These are phyloP conservation scores for Lecanosticta acicola DNA, from an alignment of 2,329 filamentous ascomycete genomes.

Conservation along the genomic window DNA sequence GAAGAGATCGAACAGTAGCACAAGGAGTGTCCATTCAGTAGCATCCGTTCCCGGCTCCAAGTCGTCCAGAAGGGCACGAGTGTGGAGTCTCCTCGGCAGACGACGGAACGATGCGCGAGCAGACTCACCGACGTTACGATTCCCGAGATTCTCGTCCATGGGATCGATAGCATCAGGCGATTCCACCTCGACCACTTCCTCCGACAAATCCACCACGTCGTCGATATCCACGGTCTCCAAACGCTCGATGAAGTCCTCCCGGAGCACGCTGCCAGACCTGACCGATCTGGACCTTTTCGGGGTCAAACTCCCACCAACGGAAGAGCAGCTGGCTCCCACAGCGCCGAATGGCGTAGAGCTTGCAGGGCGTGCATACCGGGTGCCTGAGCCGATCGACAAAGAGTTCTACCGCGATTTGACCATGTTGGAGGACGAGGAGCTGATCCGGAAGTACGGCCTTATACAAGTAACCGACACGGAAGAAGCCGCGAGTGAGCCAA, in stretches of 20 bases:
- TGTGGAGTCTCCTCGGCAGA: neutral
- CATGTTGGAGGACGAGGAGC: conserved; percentile 8
- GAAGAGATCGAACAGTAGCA: neutral
- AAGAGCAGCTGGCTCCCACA: conserved; percentile 1
- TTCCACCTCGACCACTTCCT: neutral
- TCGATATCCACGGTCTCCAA: neutral
- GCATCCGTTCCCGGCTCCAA: neutral
- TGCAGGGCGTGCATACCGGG: neutral
- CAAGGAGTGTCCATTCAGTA: neutral
- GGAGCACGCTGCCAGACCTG: neutral
- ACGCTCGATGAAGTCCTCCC: neutral
- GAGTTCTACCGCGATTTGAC: conserved; percentile 11
- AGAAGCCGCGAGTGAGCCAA: no score
- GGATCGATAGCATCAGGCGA: conserved; percentile 4
- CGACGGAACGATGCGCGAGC: neutral
- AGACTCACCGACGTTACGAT: neutral
- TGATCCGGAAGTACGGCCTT: conserved; percentile 7
- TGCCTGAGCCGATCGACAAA: conserved; percentile 4
- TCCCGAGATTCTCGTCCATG: neutral
- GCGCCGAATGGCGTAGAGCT: conserved; percentile 3
- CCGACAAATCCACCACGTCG: neutral
- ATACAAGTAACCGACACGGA: neutral
- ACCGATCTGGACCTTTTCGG: conserved; percentile 6
- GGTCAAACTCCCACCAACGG: neutral
- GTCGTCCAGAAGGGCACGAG: neutral